Evolutionary conservation across 768 basidiomycete genomes (phyloP).

Genomic region (Serendipita vermifera): DNA sequence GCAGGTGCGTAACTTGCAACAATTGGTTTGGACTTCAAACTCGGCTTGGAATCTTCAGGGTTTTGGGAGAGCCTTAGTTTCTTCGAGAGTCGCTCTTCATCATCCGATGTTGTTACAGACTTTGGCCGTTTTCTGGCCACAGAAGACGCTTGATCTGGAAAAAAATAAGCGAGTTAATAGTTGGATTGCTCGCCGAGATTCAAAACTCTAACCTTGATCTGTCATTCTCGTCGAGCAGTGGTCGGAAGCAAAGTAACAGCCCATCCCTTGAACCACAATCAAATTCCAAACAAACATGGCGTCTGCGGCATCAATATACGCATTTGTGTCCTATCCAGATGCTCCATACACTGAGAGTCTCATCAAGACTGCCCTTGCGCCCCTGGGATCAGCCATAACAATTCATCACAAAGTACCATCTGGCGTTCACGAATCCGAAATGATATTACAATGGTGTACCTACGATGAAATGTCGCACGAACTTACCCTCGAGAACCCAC

Average conservation of each 20-base stretch:
- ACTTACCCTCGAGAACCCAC: conserved; percentile 40
- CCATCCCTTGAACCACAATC: too few relatives aligned
- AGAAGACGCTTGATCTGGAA: neutral
- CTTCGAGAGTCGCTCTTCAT: neutral
- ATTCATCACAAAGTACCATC: conserved; percentile 10
- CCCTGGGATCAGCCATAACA: conserved; percentile 18
- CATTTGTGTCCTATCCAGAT: conserved; percentile 40
- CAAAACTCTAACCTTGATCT: neutral
- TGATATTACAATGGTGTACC: conserved; percentile 64
- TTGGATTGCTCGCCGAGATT: neutral
- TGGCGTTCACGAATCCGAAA: neutral
- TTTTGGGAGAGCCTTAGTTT: neutral
- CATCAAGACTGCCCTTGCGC: conserved; percentile 31
- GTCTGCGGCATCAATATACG: conserved; percentile 10
- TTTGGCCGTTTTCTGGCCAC: neutral
- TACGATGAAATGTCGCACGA: conserved; percentile 81
- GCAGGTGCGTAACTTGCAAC: too few relatives aligned
- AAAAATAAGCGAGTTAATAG: neutral
- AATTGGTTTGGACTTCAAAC: too few relatives aligned
- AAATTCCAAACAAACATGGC: too few relatives aligned
- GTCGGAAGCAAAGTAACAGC: neutral
- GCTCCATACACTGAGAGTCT: conserved; percentile 43
- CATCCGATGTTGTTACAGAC: neutral
- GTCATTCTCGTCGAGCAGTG: neutral
- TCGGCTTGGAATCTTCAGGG: neutral